phyloP scores from a whole-genome alignment of 208 protist species.

The Leishmania mexicana region DNA sequence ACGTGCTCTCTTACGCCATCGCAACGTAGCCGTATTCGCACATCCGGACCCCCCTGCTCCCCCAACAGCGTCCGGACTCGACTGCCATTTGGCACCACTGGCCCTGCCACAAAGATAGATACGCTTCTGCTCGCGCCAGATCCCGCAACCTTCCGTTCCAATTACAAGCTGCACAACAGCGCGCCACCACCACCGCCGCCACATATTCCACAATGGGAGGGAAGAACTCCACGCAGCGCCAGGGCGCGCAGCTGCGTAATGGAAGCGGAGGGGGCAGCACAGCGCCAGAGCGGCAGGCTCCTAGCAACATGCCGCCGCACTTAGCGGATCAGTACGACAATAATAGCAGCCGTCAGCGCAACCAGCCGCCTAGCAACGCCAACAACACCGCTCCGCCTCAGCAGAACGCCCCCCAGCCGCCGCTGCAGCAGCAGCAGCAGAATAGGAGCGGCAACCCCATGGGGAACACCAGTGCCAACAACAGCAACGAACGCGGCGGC shows the following conservation, averaged over 20 bases:
- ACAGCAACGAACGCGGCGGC: constrained; percentile 41
- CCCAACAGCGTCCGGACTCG: not conserved
- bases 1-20: not conserved
- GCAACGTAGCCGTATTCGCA: not conserved
- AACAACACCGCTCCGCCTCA: not conserved
- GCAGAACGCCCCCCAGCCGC: constrained; percentile 16
- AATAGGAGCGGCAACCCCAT: constrained; percentile 31
- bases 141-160: not conserved
- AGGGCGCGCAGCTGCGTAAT: constrained; percentile 20
- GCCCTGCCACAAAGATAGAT: not conserved
- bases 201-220: constrained; percentile 25
- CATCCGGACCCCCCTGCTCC: not conserved
- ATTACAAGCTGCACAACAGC: not conserved
- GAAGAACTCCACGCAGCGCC: constrained; percentile 40
- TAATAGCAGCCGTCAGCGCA: constrained; percentile 32
- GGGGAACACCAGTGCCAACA: constrained; percentile 25
- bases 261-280: constrained; percentile 15
- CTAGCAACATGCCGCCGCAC: constrained; percentile 65
- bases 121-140: not conserved
- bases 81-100: not conserved
- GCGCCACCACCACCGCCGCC: not conserved
- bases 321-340: constrained; percentile 76
- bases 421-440: constrained; percentile 28
- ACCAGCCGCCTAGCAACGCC: constrained; percentile 7
- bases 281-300: constrained; percentile 19